phyloP scores from a whole-genome alignment of 2,329 filamentous ascomycete species.

The Penicillium oxalicum region DNA sequence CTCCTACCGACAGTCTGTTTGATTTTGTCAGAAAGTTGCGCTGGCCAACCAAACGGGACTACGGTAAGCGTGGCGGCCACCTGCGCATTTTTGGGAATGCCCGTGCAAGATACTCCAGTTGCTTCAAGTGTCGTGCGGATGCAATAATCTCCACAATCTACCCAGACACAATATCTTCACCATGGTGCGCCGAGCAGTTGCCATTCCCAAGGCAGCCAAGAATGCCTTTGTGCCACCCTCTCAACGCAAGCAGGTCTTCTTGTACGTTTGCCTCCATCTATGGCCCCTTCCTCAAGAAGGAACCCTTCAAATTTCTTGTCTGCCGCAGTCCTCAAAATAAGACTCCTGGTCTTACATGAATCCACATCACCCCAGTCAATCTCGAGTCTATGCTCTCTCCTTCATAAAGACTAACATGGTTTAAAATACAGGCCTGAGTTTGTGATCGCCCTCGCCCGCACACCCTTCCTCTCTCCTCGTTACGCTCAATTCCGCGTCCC shows the following conservation, averaged over 20 bases:
- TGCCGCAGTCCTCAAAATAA: background rate
- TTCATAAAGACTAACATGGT: background rate
- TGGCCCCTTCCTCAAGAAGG: background rate
- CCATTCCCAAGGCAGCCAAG: constrained; percentile 23
- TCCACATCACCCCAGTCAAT: too few species aligned
- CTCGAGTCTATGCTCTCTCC: too few species aligned
- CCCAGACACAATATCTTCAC: constrained; percentile 11
- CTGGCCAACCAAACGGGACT: constrained; percentile 1
- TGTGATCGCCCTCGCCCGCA: constrained; percentile 70
- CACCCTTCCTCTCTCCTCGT: constrained; percentile 64
- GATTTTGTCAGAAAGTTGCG: too few species aligned
- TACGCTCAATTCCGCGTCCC: constrained; percentile 89
- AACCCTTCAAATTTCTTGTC: constrained; percentile 10
- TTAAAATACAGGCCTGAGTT: constrained; percentile 63
- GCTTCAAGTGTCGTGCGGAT: constrained; percentile 2
- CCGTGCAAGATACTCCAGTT: constrained; percentile 26
- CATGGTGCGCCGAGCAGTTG: constrained; percentile 29
- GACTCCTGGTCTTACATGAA: too few species aligned
- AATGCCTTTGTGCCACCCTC: constrained; percentile 22
- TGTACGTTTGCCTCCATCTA: constrained; percentile 40
- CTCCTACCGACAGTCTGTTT: background rate
- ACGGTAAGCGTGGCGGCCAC: constrained; percentile 33
- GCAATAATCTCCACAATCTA: constrained; percentile 4
- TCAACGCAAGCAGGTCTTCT: constrained; percentile 48
- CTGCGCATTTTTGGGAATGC: constrained; percentile 23